Evolutionary conservation across 305 asterid genomes (phyloP).

Genomic region (Rubia occidens): DNA sequence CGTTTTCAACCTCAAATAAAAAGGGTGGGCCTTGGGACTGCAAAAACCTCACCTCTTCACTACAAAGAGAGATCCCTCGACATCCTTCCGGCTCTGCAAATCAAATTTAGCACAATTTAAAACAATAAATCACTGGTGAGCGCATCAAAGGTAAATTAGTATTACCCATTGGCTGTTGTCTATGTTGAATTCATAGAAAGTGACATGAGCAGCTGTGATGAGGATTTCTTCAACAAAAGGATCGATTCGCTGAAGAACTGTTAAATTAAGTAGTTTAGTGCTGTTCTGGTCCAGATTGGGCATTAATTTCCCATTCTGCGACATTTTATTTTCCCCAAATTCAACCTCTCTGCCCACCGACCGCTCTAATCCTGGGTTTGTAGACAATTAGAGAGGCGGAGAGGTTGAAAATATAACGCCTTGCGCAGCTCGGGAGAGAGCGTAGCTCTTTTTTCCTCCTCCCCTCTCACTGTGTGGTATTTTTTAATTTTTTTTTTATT

Average conservation of each 20-base stretch:
- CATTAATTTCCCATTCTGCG: conserved; percentile 51
- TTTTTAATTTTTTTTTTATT: neutral
- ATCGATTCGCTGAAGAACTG: conserved; percentile 80
- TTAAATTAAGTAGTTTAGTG: conserved; percentile 65
- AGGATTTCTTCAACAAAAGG: conserved; percentile 69
- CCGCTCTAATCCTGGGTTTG: neutral
- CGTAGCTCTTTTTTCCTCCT: neutral
- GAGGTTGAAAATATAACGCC: conserved; percentile 4
- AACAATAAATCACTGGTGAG: too few species aligned
- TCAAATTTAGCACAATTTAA: conserved; percentile 4
- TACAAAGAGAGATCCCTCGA: conserved; percentile 78
- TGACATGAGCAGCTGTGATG: conserved; percentile 71
- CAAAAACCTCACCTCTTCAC: conserved; percentile 51
- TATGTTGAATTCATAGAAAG: conserved; percentile 59
- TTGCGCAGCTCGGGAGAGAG: neutral
- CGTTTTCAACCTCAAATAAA: neutral
- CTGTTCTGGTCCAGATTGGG: conserved; percentile 68
- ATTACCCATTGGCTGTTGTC: conserved; percentile 68
- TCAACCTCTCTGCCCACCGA: neutral
- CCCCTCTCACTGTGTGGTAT: neutral
- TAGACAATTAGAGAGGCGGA: neutral
- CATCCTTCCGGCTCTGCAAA: conserved; percentile 76
- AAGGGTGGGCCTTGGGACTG: neutral
- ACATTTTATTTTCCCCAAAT: conserved; percentile 1
- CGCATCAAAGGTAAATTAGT: neutral